A percentile compares a stretch with the other conserved stretches of the same genome.
phyloP scores from a whole-genome alignment of 768 basidiomycete genomes.

The Leccinum broughii region DNA sequence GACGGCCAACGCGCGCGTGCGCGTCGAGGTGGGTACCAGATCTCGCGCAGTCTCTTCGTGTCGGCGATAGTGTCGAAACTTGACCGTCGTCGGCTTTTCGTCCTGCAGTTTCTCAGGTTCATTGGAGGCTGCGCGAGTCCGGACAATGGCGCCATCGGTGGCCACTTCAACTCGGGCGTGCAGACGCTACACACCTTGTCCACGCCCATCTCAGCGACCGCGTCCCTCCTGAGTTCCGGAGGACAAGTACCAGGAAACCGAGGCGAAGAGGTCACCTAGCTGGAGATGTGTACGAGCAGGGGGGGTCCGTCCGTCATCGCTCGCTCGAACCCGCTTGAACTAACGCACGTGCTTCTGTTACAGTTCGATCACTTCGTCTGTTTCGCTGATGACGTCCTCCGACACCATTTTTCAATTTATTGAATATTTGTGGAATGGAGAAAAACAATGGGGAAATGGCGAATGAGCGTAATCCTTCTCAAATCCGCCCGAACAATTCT shows the following conservation, averaged over 20 bases:
- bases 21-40: slow-evolving; percentile 8
- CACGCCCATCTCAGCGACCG: slow-evolving; percentile 29
- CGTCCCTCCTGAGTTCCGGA: slow-evolving; percentile 21
- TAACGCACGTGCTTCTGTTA: not conserved
- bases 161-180: slow-evolving; percentile 24
- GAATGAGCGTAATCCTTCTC: too few relatives aligned
- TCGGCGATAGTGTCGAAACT: not conserved
- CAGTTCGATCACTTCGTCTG: slow-evolving; percentile 19
- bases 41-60: not conserved
- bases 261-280: too few relatives aligned
- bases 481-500: too few relatives aligned
- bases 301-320: slow-evolving; percentile 8
- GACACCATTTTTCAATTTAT: not conserved
- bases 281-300: slow-evolving; percentile 23
- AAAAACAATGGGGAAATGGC: too few relatives aligned
- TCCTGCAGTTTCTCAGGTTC: slow-evolving; percentile 33
- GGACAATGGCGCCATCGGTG: slow-evolving; percentile 36
- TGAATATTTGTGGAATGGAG: too few relatives aligned
- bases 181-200: slow-evolving; percentile 38
- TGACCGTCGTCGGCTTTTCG: not conserved
- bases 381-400: slow-evolving; percentile 25
- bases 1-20: slow-evolving; percentile 29
- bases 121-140: slow-evolving; percentile 22
- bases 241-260: not conserved
- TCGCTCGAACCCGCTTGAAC: not conserved